phyloP scores from a whole-genome alignment of 1,284 basidiomycete genomes.

The Moesziomyces aphidis region DNA sequence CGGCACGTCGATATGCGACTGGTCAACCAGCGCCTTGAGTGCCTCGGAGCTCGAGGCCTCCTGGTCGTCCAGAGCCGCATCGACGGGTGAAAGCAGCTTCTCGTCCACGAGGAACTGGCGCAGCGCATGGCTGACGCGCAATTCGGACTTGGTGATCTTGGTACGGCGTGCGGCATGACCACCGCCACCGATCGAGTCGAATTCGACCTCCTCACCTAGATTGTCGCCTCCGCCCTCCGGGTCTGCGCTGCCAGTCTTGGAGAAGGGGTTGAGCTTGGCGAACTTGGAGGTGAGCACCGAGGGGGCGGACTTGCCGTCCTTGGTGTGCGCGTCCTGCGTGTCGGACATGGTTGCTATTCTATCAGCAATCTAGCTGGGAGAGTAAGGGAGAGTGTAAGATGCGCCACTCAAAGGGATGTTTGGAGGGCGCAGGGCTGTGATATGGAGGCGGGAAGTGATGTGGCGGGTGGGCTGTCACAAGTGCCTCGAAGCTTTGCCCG shows the following conservation, averaged over 20 bases:
- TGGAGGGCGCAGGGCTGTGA: too few relatives aligned
- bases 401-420: too few relatives aligned
- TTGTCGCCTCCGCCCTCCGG: conserved; percentile 54
- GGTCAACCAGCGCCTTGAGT: conserved; percentile 42
- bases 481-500: not conserved
- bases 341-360: conserved; percentile 21
- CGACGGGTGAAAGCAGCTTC: conserved; percentile 35
- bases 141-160: conserved; percentile 50
- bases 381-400: not conserved
- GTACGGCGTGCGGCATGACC: conserved; percentile 53
- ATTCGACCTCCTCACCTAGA: conserved; percentile 56
- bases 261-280: conserved; percentile 57
- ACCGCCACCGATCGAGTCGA: conserved; percentile 57
- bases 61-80: conserved; percentile 27
- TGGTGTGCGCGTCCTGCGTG: conserved; percentile 31
- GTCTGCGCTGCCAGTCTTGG: conserved; percentile 34
- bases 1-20: conserved; percentile 54
- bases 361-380: too few relatives aligned
- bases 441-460: not conserved
- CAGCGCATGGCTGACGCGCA: conserved; percentile 55
- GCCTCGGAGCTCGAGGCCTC: conserved; percentile 20
- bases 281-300: conserved; percentile 51
- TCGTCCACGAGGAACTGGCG: conserved; percentile 45
- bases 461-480: not conserved
- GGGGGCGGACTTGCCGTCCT: conserved; percentile 36